These are phyloP conservation scores for Quercus agrifolia DNA, from an alignment of 306 rosid genomes.

Conservation along the genomic window DNA sequence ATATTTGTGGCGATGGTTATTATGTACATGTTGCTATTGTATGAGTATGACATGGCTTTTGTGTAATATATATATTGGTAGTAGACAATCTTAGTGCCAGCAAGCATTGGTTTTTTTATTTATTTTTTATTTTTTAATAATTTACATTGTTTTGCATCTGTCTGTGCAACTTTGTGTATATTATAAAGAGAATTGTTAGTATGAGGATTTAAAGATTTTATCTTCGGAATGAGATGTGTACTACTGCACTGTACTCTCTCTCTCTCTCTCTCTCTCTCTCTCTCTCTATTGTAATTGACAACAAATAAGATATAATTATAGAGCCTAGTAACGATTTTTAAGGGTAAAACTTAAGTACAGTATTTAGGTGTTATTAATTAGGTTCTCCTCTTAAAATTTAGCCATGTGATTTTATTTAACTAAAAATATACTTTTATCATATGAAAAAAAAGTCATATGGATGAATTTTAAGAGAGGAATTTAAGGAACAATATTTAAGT, in stretches of 20 bases:
- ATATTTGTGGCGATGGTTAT: slow-evolving; percentile 25
- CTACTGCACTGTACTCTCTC: background rate
- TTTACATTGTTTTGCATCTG: background rate
- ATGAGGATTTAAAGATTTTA: background rate
- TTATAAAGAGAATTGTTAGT: background rate
- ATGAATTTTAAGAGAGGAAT: too few species aligned
- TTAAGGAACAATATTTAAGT: too few species aligned
- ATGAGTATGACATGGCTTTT: slow-evolving; percentile 25
- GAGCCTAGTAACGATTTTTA: too few species aligned
- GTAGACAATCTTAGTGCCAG: background rate
- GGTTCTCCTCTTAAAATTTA: too few species aligned
- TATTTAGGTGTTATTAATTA: too few species aligned
- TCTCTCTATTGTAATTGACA: background rate
- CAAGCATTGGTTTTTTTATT: background rate
- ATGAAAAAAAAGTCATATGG: too few species aligned
- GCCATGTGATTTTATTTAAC: rapidly evolving
- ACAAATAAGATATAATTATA: too few species aligned
- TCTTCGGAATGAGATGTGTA: background rate
- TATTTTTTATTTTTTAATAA: background rate
- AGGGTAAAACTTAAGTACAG: too few species aligned
- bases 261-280: background rate
- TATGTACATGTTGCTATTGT: slow-evolving; percentile 46
- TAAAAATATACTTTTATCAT: too few species aligned
- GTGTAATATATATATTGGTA: slow-evolving; percentile 7
- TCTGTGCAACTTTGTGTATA: background rate